These are phyloP conservation scores for Scopulariopsis brevicaulis DNA, from an alignment of 2,329 filamentous ascomycete genomes.

Conservation along the genomic window DNA sequence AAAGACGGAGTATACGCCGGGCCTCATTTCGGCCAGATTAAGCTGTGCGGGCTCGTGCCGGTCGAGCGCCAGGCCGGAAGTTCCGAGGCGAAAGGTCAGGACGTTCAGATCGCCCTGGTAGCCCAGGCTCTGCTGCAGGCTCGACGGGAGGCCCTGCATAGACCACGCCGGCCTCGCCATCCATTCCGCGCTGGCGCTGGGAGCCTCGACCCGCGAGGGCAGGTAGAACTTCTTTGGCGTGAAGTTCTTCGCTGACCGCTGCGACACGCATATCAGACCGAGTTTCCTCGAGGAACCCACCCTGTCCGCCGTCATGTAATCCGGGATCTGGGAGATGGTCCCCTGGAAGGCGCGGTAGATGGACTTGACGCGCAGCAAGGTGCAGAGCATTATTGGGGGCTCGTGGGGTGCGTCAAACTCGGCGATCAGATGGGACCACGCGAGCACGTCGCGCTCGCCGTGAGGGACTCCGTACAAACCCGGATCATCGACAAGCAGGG, in stretches of 20 bases:
- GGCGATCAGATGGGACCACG: not conserved
- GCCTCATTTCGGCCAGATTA: not conserved
- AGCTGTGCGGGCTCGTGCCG: not conserved
- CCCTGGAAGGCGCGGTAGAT: not conserved
- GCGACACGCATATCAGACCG: not conserved
- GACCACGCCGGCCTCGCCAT: not conserved
- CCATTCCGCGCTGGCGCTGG: not conserved
- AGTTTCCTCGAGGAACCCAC: not conserved
- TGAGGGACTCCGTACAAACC: not conserved
- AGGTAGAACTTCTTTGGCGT: not conserved
- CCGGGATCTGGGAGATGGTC: not conserved
- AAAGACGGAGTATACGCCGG: not conserved
- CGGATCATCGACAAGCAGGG: conserved; percentile 4
- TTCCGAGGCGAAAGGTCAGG: not conserved
- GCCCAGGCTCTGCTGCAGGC: not conserved
- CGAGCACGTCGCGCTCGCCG: not conserved
- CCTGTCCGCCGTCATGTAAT: not conserved
- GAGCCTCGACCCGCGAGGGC: not conserved
- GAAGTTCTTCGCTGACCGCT: not conserved
- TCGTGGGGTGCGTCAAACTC: not conserved
- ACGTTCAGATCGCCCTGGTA: not conserved
- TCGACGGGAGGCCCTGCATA: not conserved
- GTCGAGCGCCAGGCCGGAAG: not conserved
- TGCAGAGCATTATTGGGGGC: not conserved
- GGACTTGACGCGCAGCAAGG: not conserved